Base-by-base conservation (phyloP, 306 rosid species). In the Begonia peltatifolia region DNA sequence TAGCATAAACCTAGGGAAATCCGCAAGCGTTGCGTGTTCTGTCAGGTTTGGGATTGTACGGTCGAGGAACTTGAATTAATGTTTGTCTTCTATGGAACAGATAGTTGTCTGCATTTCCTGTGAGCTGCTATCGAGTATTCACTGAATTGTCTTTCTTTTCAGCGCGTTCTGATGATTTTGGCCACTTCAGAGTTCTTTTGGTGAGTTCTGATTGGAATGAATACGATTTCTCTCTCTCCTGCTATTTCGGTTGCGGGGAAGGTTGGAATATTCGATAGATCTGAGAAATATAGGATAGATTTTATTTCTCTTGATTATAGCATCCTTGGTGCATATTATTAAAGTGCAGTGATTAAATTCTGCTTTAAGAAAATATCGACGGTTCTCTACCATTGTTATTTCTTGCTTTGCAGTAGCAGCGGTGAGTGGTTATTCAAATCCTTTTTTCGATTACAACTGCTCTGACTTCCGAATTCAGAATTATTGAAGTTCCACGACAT, bases 191-290 rank as follows among this genome's bases (percentile, higher is more conserved):
- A 63, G 76, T 76, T 81, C 64, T 83, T 78, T 80, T 78, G 99
- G 99, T 90, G 99, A 90, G 95, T 83, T 70, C 82, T 83, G 86
- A 78, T 51, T 71, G 81, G 80, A 80, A 55, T 72, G 79, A 80
- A 59, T 73, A 62, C 38, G 23, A 20, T 20, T 3, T 20, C 23
- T 30, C 38, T 30, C 59, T 64, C 20, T 68, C 56, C 17, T 15
- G 18, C 14, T 35, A 25, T 35, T 15, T 17, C 18, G 5, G 42
- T 38, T 49, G 41, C 42, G 38, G 38, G 38, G 3, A 5, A 7
- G 9, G 9, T 30, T 2, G 23, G 1, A 20, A 20, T 20, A 20
- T 20, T 20, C 0, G 23, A 20, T 2, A 20, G 23, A 20, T 20
- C 2, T 20, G 23, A 20, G 38, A 30, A 30, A 30, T 30, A 7